These are phyloP conservation scores for Lithohypha guttulata DNA, from an alignment of 2,329 filamentous ascomycete species.

Conservation along the genomic window DNA sequence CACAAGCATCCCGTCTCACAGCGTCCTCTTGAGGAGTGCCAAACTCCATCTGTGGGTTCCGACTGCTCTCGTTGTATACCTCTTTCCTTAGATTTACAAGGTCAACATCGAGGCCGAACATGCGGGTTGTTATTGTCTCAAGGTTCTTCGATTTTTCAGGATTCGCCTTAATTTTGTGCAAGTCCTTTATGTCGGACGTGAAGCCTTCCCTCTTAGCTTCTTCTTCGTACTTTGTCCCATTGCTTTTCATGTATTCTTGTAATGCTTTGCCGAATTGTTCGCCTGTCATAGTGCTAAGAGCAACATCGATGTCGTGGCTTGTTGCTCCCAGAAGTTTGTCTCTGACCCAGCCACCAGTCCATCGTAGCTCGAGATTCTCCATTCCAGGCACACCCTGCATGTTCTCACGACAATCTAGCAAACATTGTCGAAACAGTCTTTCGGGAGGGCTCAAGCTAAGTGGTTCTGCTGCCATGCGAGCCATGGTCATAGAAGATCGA, in stretches of 20 bases:
- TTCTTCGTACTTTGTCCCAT: slow-evolving; percentile 34
- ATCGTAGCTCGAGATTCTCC: slow-evolving; percentile 32
- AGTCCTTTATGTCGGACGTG: slow-evolving; percentile 44
- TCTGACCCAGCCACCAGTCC: slow-evolving; percentile 41
- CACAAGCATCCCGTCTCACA: slow-evolving; percentile 75
- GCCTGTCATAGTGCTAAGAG: slow-evolving; percentile 40
- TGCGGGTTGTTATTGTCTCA: slow-evolving; percentile 76
- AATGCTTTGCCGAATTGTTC: slow-evolving; percentile 36
- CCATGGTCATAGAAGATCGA: neutral
- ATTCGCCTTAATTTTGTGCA: slow-evolving; percentile 85
- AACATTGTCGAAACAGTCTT: slow-evolving; percentile 20
- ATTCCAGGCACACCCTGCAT: slow-evolving; percentile 18
- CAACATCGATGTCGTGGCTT: slow-evolving; percentile 41
- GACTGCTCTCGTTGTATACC: slow-evolving; percentile 76
- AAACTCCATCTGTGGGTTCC: slow-evolving; percentile 88
- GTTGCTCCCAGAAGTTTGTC: slow-evolving; percentile 38
- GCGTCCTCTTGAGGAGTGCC: slow-evolving; percentile 88
- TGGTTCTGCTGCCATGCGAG: neutral
- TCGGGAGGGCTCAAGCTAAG: slow-evolving; percentile 15
- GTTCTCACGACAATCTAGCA: slow-evolving; percentile 19
- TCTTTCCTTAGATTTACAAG: slow-evolving; percentile 91
- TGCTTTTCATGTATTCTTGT: slow-evolving; percentile 32
- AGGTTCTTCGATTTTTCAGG: slow-evolving; percentile 95
- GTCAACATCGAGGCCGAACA: slow-evolving; percentile 82
- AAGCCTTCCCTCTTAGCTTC: slow-evolving; percentile 27